Evolutionary conservation across 192 early-diverging fungal genomes (phyloP).

Genomic region (Piromyces finnis): DNA sequence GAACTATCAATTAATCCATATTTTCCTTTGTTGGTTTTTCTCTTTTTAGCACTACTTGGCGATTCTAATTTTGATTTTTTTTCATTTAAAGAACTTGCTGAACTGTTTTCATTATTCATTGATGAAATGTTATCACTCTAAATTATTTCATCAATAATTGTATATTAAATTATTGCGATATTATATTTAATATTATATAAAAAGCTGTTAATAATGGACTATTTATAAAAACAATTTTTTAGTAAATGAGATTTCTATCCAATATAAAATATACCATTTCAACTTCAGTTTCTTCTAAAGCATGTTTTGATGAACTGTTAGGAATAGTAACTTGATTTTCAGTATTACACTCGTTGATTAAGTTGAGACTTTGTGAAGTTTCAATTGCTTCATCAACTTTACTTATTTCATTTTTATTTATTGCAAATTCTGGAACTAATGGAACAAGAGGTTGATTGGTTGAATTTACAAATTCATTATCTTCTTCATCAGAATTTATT

Average conservation of each 20-base stretch:
- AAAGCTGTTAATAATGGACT: too few relatives aligned
- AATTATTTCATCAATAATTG: too few relatives aligned
- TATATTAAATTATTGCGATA: too few relatives aligned
- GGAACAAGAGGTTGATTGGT: background rate
- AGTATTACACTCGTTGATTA: background rate
- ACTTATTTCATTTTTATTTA: background rate
- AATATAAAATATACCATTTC: background rate
- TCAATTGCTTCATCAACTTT: background rate
- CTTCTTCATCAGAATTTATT: background rate
- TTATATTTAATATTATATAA: too few relatives aligned
- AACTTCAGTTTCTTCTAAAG: background rate
- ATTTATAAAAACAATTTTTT: too few relatives aligned
- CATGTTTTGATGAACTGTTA: background rate
- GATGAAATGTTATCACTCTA: background rate
- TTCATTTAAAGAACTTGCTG: background rate
- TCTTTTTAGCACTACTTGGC: background rate
- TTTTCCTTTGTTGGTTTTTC: background rate
- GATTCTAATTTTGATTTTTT: background rate
- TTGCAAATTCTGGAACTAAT: background rate
- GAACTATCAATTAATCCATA: background rate
- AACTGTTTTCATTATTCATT: background rate
- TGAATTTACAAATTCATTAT: background rate
- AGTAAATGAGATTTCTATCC: too few relatives aligned
- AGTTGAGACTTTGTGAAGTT: background rate
- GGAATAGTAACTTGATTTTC: background rate